Evolutionary conservation across 2,329 filamentous ascomycete species (phyloP).

Genomic region (Ciborinia camelliae): DNA sequence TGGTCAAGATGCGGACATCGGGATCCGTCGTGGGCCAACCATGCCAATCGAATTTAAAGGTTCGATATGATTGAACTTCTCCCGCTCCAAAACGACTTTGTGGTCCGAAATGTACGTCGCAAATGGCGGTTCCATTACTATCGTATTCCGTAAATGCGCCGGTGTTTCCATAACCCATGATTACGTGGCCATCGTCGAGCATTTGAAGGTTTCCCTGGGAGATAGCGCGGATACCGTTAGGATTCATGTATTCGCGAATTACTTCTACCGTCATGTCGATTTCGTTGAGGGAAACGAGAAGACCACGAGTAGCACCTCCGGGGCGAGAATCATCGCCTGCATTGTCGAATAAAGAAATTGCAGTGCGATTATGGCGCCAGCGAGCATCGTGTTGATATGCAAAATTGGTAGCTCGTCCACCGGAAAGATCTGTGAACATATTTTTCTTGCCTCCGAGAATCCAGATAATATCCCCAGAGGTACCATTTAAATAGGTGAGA

Average conservation of each 20-base stretch:
- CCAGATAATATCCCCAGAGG: conserved; percentile 48
- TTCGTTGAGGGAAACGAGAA: conserved; percentile 28
- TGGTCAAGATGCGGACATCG: conserved; percentile 38
- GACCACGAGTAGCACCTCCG: conserved; percentile 26
- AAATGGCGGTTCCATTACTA: conserved; percentile 37
- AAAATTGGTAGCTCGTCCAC: conserved; percentile 44
- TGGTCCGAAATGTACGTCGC: conserved; percentile 40
- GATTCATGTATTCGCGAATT: conserved; percentile 25
- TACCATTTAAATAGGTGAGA: conserved; percentile 47
- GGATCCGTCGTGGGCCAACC: conserved; percentile 39
- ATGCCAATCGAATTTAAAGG: conserved; percentile 42
- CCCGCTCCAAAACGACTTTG: conserved; percentile 35
- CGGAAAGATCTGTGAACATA: conserved; percentile 40
- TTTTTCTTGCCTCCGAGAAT: conserved; percentile 45
- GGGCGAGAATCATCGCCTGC: conserved; percentile 23
- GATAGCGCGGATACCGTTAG: conserved; percentile 26
- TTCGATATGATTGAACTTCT: conserved; percentile 41
- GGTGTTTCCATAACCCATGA: conserved; percentile 31
- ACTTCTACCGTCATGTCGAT: conserved; percentile 25
- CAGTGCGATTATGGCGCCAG: conserved; percentile 34
- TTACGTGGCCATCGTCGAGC: conserved; percentile 29
- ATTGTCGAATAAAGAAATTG: conserved; percentile 33
- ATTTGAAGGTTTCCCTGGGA: conserved; percentile 31
- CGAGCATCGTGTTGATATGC: conserved; percentile 51
- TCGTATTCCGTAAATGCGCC: conserved; percentile 30